Evolutionary conservation across 2,329 filamentous ascomycete species (phyloP).

Genomic region (Monosporascus sp.): DNA sequence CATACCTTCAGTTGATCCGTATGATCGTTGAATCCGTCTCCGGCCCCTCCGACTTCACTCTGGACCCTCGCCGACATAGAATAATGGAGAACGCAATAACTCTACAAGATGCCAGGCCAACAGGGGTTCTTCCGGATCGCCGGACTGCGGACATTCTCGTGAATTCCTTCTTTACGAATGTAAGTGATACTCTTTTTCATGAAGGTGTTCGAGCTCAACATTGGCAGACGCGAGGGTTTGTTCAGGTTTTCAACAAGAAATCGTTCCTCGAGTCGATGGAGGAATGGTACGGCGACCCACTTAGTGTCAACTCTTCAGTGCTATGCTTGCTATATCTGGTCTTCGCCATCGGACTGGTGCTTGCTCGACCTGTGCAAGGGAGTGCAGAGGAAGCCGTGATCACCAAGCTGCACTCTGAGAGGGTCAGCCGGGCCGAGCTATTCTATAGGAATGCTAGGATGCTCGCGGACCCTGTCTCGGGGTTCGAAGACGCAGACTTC

Average conservation of each 20-base stretch:
- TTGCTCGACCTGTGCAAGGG: constrained; percentile 47
- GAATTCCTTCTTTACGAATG: constrained; percentile 56
- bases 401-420: constrained; percentile 41
- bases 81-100: constrained; percentile 50
- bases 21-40: constrained; percentile 52
- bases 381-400: constrained; percentile 46
- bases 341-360: constrained; percentile 56
- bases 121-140: constrained; percentile 50
- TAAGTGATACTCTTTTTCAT: constrained; percentile 24
- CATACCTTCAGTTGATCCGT: constrained; percentile 55
- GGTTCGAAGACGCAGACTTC: constrained; percentile 57
- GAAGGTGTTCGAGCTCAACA: constrained; percentile 10
- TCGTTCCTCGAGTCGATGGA: constrained; percentile 45
- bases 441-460: constrained; percentile 57
- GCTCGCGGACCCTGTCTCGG: constrained; percentile 37
- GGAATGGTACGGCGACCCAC: constrained; percentile 48
- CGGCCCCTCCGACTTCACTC: constrained; percentile 52
- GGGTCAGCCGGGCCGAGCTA: constrained; percentile 50
- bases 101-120: constrained; percentile 38
- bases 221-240: constrained; percentile 50
- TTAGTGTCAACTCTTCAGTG: constrained; percentile 42
- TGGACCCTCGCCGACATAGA: constrained; percentile 50
- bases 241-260: constrained; percentile 53
- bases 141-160: constrained; percentile 49
- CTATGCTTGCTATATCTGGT: constrained; percentile 57